Evolutionary conservation across 495 filamentous ascomycete genomes (phyloP).

Genomic region (Cairneyella variabilis): DNA sequence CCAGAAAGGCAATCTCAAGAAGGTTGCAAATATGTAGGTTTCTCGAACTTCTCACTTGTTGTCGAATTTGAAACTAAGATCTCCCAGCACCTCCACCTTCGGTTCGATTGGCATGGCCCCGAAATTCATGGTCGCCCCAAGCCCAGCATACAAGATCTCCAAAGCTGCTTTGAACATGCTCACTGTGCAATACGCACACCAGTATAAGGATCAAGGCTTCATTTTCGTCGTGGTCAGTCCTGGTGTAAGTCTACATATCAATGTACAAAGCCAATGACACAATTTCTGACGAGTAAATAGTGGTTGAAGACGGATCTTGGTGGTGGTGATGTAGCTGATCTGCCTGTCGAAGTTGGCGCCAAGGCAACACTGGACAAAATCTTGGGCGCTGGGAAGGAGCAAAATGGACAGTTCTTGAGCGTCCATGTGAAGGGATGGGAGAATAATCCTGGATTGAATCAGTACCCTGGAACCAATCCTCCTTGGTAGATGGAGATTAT

Average conservation of each 20-base stretch:
- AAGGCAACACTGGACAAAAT: slow-evolving; percentile 44
- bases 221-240: slow-evolving; percentile 42
- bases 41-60: too few relatives aligned
- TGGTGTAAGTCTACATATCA: slow-evolving; percentile 35
- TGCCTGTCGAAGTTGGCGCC: slow-evolving; percentile 38
- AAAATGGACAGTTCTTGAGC: slow-evolving; percentile 44
- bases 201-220: slow-evolving; percentile 39
- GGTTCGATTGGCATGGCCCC: slow-evolving; percentile 37
- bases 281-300: slow-evolving; percentile 26
- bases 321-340: slow-evolving; percentile 37
- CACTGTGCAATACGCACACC: slow-evolving; percentile 42
- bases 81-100: slow-evolving; percentile 32
- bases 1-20: slow-evolving; percentile 39
- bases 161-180: slow-evolving; percentile 50
- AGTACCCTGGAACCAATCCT: slow-evolving; percentile 34
- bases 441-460: slow-evolving; percentile 28
- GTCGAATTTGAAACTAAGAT: too few relatives aligned
- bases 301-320: slow-evolving; percentile 50
- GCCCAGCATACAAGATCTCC: slow-evolving; percentile 47
- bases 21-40: slow-evolving; percentile 44
- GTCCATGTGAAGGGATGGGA: slow-evolving; percentile 44
- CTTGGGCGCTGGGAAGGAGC: slow-evolving; percentile 27
- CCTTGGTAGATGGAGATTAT: too few relatives aligned
- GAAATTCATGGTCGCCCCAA: slow-evolving; percentile 18
- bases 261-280: background rate